Evolutionary conservation across 2,329 filamentous ascomycete genomes (phyloP), one percentile per base, ranked within the genome.

Genomic region (Aspergillus japonicus): DNA sequence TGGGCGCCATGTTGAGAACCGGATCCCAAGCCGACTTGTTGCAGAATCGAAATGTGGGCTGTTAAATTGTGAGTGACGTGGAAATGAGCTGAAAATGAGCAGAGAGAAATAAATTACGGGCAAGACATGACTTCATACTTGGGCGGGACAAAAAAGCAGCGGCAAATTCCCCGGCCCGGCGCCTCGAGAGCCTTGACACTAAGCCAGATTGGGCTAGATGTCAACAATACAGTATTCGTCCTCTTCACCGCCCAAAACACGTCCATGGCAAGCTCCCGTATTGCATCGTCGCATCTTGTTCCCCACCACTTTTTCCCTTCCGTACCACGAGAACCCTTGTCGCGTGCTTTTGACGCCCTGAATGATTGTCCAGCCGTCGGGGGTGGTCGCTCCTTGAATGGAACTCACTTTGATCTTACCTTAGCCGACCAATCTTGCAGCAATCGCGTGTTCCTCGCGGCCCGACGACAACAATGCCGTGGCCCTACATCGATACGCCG

Each of bases 401-500:
- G 58, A 60, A 23, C 50, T 42, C 53, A 26, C 50, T n/a, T 26
- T 51, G 24, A 31, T 12, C 31, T 10, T 42, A 39, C n/a, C 31
- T 29, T 14, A n/a, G 23, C 48, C 23, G 42, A 51, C 42, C n/a
- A 14, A 8, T 47, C 47, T 19, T 52, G 65, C 16, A 16, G 55
- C 62, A 50, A 58, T 52, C 21, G 63, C 60, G 33, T 26, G 33
- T 35, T 42, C 26, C 26, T 59, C 33, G 50, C 66, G 61, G 50
- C 64, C 60, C 64, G 44, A 67, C 12, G 57, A 61, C 60, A 75
- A 80, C 70, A 67, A 91, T 91, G 88, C 85, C 83, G 60, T 83
- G 85, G 65, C 84, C 85, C 47, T 88, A 87, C 71, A 83, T 96
- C 77, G 90, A 95, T 78, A 96, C 93, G 68, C 94, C 94, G 70